Conservation (phyloP, 208 protist genomes). For the Leishmania gerbilli region DNA sequence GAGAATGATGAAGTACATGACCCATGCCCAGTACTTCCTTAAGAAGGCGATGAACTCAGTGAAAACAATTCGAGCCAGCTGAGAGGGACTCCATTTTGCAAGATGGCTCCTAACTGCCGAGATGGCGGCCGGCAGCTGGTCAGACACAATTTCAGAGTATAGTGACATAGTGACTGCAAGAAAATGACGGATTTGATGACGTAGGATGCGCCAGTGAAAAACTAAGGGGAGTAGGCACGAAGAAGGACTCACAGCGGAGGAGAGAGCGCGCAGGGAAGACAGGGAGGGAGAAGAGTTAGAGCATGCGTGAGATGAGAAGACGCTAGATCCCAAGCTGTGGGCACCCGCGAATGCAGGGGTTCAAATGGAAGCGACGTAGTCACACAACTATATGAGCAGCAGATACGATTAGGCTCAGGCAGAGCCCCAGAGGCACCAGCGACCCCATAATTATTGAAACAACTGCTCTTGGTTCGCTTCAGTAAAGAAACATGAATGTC, state of each 20-base stretch:
- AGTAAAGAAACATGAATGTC: background rate
- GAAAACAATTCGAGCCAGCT: conserved; percentile 20
- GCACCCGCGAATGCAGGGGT: background rate
- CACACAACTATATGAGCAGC: background rate
- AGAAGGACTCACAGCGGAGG: background rate
- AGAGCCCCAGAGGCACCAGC: background rate
- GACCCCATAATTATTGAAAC: background rate
- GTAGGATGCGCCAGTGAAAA: background rate
- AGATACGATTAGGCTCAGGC: background rate
- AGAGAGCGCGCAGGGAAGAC: conserved; percentile 3
- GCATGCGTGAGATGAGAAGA: background rate
- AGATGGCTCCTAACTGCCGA: conserved; percentile 20
- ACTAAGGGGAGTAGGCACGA: background rate
- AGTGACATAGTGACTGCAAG: conserved; percentile 17
- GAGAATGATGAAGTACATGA: conserved; percentile 42
- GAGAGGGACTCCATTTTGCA: conserved; percentile 11
- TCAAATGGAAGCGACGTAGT: background rate
- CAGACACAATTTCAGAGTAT: conserved; percentile 35
- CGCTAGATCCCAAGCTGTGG: background rate
- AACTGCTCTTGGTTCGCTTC: background rate
- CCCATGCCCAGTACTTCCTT: conserved; percentile 37
- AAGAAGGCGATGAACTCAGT: conserved; percentile 27
- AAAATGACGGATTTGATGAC: background rate
- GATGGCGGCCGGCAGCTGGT: conserved; percentile 37
- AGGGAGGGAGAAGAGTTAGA: background rate